Evolutionary conservation across 2,329 filamentous ascomycete species (phyloP), one percentile per base, ranked within the genome.

Genomic region (Catunica adiposa): DNA sequence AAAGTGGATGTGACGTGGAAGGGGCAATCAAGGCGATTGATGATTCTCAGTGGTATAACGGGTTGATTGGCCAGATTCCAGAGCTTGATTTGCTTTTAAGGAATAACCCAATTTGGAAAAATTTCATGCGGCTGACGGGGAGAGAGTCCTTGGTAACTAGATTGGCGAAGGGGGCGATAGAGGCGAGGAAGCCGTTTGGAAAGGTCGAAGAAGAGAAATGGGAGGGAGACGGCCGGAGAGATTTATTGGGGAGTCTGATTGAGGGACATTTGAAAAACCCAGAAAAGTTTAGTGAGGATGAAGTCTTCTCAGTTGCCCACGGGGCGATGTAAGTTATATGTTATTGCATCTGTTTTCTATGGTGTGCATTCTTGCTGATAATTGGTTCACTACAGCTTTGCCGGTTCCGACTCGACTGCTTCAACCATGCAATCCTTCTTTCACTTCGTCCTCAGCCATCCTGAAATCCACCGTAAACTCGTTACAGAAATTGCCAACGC

Each of bases 331-430:
- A 61, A 68, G 72, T 65, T 11, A 29, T 20, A 48, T 20, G 9
- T 48, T 14, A 9, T 48, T 26, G 40, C 11, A 9, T 25, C 2
- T 2, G 44, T 48, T 14, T 25, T 22, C 8, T n/a, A n/a, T 8
- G 14, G 17, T 44, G 40, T 15, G 8, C 20, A 22, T 5, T 7
- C 7, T 8, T 44, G 20, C 40, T 44, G 20, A 44, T n/a, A 3
- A 8, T 17, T 17, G 4, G 15, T 38, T 15, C 17, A 38, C 3
- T 2, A 1, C 44, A 77, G 74, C 59, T 76, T 79, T 62, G 77
- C 77, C 15, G 78, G 78, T 25, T 79, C 78, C 20, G 78, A 81
- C 65, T 79, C 77, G 0, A 79, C 78, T 0, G 77, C 78, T 9
- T 77, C 74, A 6, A 77, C 74, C 0, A 77, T 78, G 74, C 74